phyloP scores from a whole-genome alignment of 352 stramenopile species.

The Phytophthora macrochlamydospora region DNA sequence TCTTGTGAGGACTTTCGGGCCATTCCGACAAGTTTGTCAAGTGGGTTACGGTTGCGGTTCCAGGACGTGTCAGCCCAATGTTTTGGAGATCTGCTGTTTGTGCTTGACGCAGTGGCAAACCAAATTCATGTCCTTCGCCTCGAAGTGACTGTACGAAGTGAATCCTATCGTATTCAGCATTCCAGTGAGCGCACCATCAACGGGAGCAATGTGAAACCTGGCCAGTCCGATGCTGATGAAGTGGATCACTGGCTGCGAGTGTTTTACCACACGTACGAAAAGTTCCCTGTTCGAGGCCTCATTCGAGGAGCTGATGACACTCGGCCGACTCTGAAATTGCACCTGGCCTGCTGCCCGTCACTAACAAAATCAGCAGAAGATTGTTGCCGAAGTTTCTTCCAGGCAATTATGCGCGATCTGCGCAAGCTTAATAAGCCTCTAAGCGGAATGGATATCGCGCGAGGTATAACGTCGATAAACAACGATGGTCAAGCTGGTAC shows the following conservation, averaged over 20 bases:
- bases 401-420: slow-evolving; percentile 54
- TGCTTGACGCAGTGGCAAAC: slow-evolving; percentile 21
- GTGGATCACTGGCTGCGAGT: slow-evolving; percentile 29
- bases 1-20: slow-evolving; percentile 46
- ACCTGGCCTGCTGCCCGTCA: slow-evolving; percentile 22
- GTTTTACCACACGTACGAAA: slow-evolving; percentile 42
- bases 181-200: slow-evolving; percentile 29
- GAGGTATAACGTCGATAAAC: slow-evolving; percentile 21
- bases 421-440: slow-evolving; percentile 66
- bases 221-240: slow-evolving; percentile 13
- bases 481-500: not conserved
- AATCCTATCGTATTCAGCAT: slow-evolving; percentile 60
- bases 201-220: slow-evolving; percentile 13
- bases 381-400: slow-evolving; percentile 30
- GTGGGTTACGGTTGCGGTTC: slow-evolving; percentile 11
- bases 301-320: slow-evolving; percentile 38
- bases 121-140: slow-evolving; percentile 24
- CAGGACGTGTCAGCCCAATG: slow-evolving; percentile 18
- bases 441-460: slow-evolving; percentile 35
- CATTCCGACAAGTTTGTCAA: slow-evolving; percentile 31
- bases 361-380: slow-evolving; percentile 8
- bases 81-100: slow-evolving; percentile 38
- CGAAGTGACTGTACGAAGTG: slow-evolving; percentile 50
- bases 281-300: slow-evolving; percentile 35
- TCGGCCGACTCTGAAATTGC: slow-evolving; percentile 23